phyloP scores from a whole-genome alignment of 2,329 filamentous ascomycete species.

The Penicillium verrucosum region DNA sequence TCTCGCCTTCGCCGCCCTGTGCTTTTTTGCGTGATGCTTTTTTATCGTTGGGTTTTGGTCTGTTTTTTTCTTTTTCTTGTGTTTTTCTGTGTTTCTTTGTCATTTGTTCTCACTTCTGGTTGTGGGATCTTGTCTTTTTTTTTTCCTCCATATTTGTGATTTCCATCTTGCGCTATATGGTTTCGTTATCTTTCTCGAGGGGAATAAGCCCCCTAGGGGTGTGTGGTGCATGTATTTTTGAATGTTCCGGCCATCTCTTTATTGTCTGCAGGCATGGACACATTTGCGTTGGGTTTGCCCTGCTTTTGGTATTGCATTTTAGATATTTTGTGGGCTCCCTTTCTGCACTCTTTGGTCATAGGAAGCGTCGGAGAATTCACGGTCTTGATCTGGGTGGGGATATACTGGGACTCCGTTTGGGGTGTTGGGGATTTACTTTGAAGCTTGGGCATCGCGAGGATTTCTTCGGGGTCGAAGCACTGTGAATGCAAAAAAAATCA shows the following conservation, averaged over 20 bases:
- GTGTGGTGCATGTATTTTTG: slow-evolving; percentile 16
- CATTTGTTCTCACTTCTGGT: slow-evolving; percentile 15
- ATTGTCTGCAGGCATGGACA: slow-evolving; percentile 14
- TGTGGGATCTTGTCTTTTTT: slow-evolving; percentile 13
- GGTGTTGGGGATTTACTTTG: slow-evolving; percentile 42
- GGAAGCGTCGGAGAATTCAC: slow-evolving; percentile 40
- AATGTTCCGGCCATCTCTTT: slow-evolving; percentile 8
- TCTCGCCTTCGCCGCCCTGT: slow-evolving; percentile 27
- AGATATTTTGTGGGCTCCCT: slow-evolving; percentile 28
- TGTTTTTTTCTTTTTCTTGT: slow-evolving; percentile 23
- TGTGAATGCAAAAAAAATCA: slow-evolving; percentile 32
- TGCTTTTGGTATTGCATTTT: slow-evolving; percentile 29
- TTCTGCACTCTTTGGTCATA: slow-evolving; percentile 37
- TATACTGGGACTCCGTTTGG: slow-evolving; percentile 39
- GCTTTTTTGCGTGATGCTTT: slow-evolving; percentile 19
- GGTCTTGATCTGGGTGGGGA: slow-evolving; percentile 40
- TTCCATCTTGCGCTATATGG: slow-evolving; percentile 18
- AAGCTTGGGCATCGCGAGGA: slow-evolving; percentile 28
- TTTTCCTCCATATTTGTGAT: slow-evolving; percentile 17
- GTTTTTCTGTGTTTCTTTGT: slow-evolving; percentile 2
- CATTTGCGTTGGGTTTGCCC: slow-evolving; percentile 24
- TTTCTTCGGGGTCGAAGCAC: slow-evolving; percentile 27
- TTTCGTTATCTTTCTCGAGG: slow-evolving; percentile 9
- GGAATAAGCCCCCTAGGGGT: not conserved
- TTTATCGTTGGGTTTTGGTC: slow-evolving; percentile 14